A percentile compares a stretch with the other conserved stretches of the same genome.
Conservation (phyloP, 2,329 filamentous ascomycete species). For the Aspergillus flavus region DNA sequence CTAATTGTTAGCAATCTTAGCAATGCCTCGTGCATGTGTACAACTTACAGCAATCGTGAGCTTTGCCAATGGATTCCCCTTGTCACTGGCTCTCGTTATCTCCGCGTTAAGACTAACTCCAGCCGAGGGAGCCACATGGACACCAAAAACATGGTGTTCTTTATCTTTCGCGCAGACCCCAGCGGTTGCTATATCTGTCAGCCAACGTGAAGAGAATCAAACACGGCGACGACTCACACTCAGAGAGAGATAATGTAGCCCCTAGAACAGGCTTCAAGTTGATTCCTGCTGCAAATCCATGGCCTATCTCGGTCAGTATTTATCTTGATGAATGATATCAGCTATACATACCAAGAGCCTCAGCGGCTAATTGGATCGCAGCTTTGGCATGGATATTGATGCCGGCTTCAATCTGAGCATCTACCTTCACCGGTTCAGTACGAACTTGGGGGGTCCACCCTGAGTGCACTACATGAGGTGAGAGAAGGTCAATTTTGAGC, state of each 20-base stretch:
- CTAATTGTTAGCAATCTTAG: neutral
- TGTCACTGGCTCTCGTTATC: slow-evolving; percentile 12
- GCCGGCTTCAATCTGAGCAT: slow-evolving; percentile 19
- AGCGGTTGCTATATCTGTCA: slow-evolving; percentile 16
- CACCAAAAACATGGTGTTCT: slow-evolving; percentile 10
- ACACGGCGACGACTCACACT: slow-evolving; percentile 14
- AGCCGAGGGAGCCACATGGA: slow-evolving; percentile 12
- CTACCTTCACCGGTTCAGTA: slow-evolving; percentile 15
- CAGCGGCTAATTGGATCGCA: slow-evolving; percentile 15
- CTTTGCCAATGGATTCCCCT: slow-evolving; percentile 11
- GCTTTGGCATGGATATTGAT: slow-evolving; percentile 19
- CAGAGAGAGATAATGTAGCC: slow-evolving; percentile 15
- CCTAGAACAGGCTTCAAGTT: slow-evolving; percentile 21
- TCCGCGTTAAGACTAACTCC: slow-evolving; percentile 19
- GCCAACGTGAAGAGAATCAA: neutral
- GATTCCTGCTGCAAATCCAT: slow-evolving; percentile 22
- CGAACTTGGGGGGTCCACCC: slow-evolving; percentile 20
- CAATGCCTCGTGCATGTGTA: neutral
- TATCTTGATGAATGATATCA: neutral
- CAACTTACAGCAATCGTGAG: slow-evolving; percentile 17
- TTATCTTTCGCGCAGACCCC: slow-evolving; percentile 9
- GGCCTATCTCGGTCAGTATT: slow-evolving; percentile 13
- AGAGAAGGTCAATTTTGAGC: slow-evolving; percentile 23
- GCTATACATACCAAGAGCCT: slow-evolving; percentile 16
- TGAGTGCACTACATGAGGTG: slow-evolving; percentile 17